Evolutionary conservation across 2,329 filamentous ascomycete species (phyloP).

Genomic region (Pseudocercospora cruenta): DNA sequence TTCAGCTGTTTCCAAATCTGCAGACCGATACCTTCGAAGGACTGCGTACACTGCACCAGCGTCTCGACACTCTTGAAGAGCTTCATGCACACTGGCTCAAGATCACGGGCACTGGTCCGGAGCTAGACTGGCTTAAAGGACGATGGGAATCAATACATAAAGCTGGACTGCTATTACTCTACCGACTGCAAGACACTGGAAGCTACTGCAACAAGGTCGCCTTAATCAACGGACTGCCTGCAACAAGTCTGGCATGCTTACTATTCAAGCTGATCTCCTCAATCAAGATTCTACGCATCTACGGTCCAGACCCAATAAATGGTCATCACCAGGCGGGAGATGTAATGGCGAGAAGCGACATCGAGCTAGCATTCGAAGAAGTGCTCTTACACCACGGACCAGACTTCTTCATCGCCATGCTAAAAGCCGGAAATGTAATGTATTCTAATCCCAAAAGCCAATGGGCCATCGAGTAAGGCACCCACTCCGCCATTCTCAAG

Average conservation of each 20-base stretch:
- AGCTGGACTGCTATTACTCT: constrained; percentile 38
- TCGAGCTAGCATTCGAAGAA: constrained; percentile 41
- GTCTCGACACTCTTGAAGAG: constrained; percentile 29
- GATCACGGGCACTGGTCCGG: constrained; percentile 32
- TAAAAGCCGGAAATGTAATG: constrained; percentile 20
- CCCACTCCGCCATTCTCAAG: constrained; percentile 5
- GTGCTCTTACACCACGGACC: constrained; percentile 37
- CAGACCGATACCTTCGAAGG: constrained; percentile 27
- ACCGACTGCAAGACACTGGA: constrained; percentile 35
- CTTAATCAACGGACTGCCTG: constrained; percentile 34
- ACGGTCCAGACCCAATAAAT: constrained; percentile 34
- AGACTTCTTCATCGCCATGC: constrained; percentile 34
- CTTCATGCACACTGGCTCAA: constrained; percentile 36
- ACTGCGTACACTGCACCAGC: constrained; percentile 26
- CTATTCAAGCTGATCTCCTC: constrained; percentile 38
- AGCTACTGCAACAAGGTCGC: constrained; percentile 29
- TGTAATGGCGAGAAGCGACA: constrained; percentile 32
- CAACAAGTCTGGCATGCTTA: constrained; percentile 38
- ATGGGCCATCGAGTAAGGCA: constrained; percentile 33
- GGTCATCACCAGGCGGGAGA: constrained; percentile 25
- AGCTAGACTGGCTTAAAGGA: constrained; percentile 38
- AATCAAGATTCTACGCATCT: constrained; percentile 38
- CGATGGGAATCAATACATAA: constrained; percentile 38
- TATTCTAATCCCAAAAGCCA: background rate
- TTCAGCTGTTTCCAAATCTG: constrained; percentile 33